Evolutionary conservation across 2,329 filamentous ascomycete species (phyloP).

Genomic region (Fusarium nodosum): DNA sequence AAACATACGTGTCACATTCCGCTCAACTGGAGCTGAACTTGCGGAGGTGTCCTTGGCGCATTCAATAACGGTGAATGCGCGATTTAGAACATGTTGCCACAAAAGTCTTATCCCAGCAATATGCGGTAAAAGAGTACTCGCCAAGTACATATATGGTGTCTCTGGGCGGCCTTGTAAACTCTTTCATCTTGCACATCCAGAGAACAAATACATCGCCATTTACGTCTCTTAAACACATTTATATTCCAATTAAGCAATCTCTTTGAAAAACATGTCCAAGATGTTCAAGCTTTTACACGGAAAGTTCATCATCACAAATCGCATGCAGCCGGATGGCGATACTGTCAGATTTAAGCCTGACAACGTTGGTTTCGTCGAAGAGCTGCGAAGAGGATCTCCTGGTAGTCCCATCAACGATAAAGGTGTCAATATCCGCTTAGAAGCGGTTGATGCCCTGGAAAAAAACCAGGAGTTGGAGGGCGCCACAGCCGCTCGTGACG

Average conservation of each 20-base stretch:
- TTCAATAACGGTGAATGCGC: background rate
- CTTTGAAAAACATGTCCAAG: background rate
- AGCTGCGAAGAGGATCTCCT: background rate
- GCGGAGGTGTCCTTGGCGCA: background rate
- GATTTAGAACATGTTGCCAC: background rate
- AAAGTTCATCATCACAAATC: background rate
- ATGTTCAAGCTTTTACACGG: conserved; percentile 5
- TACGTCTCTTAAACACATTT: background rate
- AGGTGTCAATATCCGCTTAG: background rate
- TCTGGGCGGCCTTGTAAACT: background rate
- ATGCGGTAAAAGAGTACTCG: background rate
- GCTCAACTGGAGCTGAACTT: background rate
- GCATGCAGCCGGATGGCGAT: background rate
- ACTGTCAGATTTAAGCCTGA: conserved; percentile 4
- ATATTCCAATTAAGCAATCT: background rate
- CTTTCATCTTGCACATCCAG: background rate
- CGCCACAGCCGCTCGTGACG: background rate
- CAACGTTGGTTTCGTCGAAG: background rate
- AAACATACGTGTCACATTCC: background rate
- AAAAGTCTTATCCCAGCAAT: background rate
- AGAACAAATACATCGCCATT: background rate
- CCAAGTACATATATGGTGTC: background rate
- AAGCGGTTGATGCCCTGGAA: background rate
- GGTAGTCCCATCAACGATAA: background rate
- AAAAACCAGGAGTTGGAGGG: background rate